Conservation (phyloP, 176 grass and related monocot species). For the Canna indica region DNA sequence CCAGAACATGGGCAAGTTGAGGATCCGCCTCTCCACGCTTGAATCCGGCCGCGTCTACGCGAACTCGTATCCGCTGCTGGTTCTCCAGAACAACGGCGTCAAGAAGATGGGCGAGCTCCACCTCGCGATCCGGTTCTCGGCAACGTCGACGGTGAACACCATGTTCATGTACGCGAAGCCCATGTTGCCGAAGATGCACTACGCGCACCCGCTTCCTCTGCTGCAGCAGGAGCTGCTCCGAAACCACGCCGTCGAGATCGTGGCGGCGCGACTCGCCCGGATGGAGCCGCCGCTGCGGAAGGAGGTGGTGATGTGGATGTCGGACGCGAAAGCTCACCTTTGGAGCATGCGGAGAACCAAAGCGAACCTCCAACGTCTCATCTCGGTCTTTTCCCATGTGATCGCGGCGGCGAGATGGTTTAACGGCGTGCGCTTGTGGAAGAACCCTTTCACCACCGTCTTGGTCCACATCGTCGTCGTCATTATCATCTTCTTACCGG, state of each 20-base stretch:
- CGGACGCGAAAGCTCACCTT: not conserved
- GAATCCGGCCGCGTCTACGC: not conserved
- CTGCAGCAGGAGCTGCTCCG: not conserved
- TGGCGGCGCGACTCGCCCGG: not conserved
- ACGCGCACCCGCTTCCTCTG: not conserved
- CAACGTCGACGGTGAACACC: not conserved
- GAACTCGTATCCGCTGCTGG: constrained; percentile 1
- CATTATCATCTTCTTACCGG: not conserved
- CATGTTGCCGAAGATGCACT: constrained; percentile 7
- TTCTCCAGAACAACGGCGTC: not conserved
- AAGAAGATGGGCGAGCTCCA: constrained; percentile 6
- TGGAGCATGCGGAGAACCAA: constrained; percentile 15
- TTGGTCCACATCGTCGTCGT: not conserved
- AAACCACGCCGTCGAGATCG: not conserved
- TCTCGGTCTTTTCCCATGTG: not conserved
- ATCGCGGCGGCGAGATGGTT: not conserved
- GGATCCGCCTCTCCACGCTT: not conserved
- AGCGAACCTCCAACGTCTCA: not conserved
- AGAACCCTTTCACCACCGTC: not conserved
- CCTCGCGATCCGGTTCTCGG: not conserved
- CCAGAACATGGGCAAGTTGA: not conserved
- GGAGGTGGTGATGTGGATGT: constrained; percentile 10
- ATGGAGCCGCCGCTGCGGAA: constrained; percentile 2
- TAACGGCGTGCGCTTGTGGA: not conserved
- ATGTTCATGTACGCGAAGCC: constrained; percentile 2